A percentile compares a stretch with the other conserved stretches of the same genome.
Conservation (phyloP, 2,329 filamentous ascomycete genomes). For the Boeremia exigua region DNA sequence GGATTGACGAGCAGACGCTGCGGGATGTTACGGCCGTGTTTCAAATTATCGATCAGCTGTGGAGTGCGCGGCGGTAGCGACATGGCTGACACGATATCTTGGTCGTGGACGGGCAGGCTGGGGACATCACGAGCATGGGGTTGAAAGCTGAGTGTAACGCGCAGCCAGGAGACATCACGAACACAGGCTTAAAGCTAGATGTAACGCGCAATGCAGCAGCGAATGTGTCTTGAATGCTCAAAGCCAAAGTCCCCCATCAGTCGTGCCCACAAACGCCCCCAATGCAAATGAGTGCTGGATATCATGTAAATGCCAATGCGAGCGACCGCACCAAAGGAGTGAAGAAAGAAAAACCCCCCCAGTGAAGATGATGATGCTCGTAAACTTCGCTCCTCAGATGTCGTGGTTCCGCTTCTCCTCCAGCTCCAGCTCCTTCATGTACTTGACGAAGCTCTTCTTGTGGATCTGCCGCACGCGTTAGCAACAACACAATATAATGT, state of each 20-base stretch:
- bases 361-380: background rate
- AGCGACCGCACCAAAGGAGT: background rate
- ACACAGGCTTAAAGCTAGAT: too few species aligned
- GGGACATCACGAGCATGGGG: too few species aligned
- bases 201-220: background rate
- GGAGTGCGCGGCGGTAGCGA: constrained; percentile 57
- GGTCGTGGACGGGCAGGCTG: too few species aligned
- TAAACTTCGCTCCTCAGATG: background rate
- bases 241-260: too few species aligned
- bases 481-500: too few species aligned
- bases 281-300: constrained; percentile 5
- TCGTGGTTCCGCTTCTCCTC: constrained; percentile 32
- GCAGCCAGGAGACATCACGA: too few species aligned
- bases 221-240: background rate
- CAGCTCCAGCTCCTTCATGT: constrained; percentile 82
- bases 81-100: too few species aligned
- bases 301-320: background rate
- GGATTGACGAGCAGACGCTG: constrained; percentile 74
- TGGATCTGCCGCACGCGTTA: constrained; percentile 64
- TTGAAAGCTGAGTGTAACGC: too few species aligned
- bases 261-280: background rate
- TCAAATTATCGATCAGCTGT: constrained; percentile 84
- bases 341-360: background rate
- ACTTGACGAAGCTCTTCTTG: constrained; percentile 96
- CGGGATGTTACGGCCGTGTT: constrained; percentile 87